phyloP scores from a whole-genome alignment of 2,329 filamentous ascomycete species.

The Coleophoma eucalyptorum region DNA sequence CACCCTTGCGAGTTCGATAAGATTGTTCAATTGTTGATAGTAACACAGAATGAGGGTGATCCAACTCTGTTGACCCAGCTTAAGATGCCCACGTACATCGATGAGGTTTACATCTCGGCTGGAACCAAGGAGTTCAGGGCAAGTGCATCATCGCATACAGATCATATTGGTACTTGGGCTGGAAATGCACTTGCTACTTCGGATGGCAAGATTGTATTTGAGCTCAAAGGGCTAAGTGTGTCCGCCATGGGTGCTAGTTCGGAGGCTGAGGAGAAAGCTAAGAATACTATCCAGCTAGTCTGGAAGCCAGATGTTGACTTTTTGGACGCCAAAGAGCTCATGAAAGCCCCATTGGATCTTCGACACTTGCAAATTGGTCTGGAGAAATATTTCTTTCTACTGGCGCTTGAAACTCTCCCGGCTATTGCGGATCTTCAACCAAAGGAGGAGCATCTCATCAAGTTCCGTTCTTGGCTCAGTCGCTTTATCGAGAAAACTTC shows the following conservation, averaged over 20 bases:
- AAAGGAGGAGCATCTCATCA: conserved; percentile 5
- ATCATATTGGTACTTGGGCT: neutral
- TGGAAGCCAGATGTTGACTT: conserved; percentile 7
- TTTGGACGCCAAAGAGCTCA: conserved; percentile 1
- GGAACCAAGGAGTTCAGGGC: neutral
- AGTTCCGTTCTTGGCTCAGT: conserved; percentile 10
- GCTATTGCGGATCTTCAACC: neutral
- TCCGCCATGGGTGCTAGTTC: conserved; percentile 5
- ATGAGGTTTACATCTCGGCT: conserved; percentile 4
- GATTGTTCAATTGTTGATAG: conserved; percentile 8
- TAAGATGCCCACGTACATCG: conserved; percentile 12
- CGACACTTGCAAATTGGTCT: neutral
- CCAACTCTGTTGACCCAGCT: conserved; percentile 7
- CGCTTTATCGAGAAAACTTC: neutral
- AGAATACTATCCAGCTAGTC: conserved; percentile 6
- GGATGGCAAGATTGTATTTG: conserved; percentile 1
- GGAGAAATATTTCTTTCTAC: conserved; percentile 14
- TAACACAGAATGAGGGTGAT: conserved; percentile 9
- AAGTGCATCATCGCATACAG: neutral
- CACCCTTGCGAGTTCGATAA: conserved; percentile 13
- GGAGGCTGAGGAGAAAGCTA: conserved; percentile 1
- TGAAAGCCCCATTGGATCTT: neutral
- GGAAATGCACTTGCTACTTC: conserved; percentile 1
- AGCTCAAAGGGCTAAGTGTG: conserved; percentile 2
- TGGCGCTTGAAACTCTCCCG: conserved; percentile 7